Base-by-base conservation (phyloP, 2,329 filamentous ascomycete species). In the Hymenoscyphus fructigenus region DNA sequence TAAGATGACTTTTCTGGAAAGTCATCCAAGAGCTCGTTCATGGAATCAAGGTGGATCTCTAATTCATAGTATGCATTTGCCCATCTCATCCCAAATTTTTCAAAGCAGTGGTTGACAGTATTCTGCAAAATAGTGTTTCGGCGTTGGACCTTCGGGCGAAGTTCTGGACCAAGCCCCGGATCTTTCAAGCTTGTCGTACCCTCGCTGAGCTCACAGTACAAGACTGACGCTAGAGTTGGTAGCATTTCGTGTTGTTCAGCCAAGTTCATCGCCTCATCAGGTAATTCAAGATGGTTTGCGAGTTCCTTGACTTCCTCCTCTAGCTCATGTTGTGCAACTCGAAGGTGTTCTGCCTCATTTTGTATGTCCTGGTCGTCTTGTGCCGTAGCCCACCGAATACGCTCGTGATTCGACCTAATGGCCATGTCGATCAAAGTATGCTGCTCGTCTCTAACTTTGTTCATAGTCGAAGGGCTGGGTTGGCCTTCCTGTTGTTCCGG, bases 1-100 rank as follows among this genome's bases (percentile, higher is more conserved):
- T 88, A 89, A n/a, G 80, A 79, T 60, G 85, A 79, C 69, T 88
- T 87, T 72, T 93, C 90, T 63, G 87, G 79, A 29, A 88, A 82
- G 65, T 91, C 91, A 71, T 88, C 84, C 61, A 99, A 83, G 32
- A 97, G 82, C 1, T 85, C 82, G 69, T 87, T 83, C 55, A 91
- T 82, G 57, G 90, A 85, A 63, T 86, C 85, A 71, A 85, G 84
- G 38, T 85, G 82, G 61, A 97, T 88, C 62, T 94, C 83, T 68
- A 89, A 88, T 64, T 91, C 86, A 76, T 96, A 98, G 67, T 92
- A 91, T 0, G 92, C 90, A 70, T 88, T 88, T 3, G 83, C 82
- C 82, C 83, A 85, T 20, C 72, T 69, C 58, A 79, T 78, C 7
- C 82, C 83, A 68, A 83, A 85, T 63, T 76, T 80, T 26, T 78